These are phyloP conservation scores for Lotmaria passim DNA, from an alignment of 208 protist genomes.

Conservation along the genomic window DNA sequence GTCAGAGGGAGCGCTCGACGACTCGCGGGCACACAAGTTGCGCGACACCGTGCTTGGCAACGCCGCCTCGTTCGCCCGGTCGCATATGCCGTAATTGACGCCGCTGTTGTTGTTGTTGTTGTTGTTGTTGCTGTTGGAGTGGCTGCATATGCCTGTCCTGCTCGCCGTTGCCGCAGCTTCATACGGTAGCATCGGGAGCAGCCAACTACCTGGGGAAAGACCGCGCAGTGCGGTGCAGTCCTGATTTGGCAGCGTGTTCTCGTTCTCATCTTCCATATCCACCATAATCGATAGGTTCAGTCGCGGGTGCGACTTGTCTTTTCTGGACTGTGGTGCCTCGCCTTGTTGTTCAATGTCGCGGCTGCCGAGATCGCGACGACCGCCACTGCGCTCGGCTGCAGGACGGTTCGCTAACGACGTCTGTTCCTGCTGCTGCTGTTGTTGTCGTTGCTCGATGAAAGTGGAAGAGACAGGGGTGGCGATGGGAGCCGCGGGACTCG, in stretches of 20 bases:
- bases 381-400: too few species aligned
- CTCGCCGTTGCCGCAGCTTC: constrained; percentile 11
- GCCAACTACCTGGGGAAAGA: constrained; percentile 12
- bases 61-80: neutral
- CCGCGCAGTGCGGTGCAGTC: neutral
- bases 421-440: too few species aligned
- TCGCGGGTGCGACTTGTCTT: neutral
- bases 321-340: neutral
- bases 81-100: neutral
- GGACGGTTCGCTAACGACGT: too few species aligned
- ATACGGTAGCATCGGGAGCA: constrained; percentile 10
- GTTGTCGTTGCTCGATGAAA: neutral
- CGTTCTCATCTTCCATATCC: neutral
- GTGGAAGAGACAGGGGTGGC: neutral
- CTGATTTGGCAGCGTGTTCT: neutral
- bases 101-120: neutral
- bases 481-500: neutral
- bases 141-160: too few species aligned
- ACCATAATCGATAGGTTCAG: constrained; percentile 17
- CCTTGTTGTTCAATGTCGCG: too few species aligned
- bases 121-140: neutral
- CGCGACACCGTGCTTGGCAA: neutral
- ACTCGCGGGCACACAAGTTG: neutral
- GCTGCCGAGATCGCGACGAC: too few species aligned
- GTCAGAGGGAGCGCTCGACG: neutral